Conservation (phyloP, 805 yeast species). For the Jamesozyma gamospora region DNA sequence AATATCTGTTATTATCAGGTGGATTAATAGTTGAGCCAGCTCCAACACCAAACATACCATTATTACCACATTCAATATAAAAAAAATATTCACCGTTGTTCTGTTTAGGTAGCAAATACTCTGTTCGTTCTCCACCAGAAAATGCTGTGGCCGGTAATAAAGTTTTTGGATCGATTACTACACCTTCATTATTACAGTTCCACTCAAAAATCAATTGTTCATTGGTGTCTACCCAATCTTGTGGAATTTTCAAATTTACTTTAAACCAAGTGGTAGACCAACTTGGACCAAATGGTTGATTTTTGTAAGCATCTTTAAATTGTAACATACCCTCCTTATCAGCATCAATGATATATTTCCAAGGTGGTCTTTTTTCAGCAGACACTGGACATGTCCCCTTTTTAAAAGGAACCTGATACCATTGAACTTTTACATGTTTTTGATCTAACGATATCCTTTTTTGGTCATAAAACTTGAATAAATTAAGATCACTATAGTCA, state of each 20-base stretch:
- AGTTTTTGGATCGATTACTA: slow-evolving; percentile 56
- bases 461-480: slow-evolving; percentile 72
- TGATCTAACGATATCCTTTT: slow-evolving; percentile 36
- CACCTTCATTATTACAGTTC: slow-evolving; percentile 82
- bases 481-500: slow-evolving; percentile 55
- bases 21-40: slow-evolving; percentile 50
- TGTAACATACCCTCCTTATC: slow-evolving; percentile 23
- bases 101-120: slow-evolving; percentile 55
- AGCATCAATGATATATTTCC: slow-evolving; percentile 21
- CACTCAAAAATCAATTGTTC: slow-evolving; percentile 61
- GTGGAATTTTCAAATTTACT: slow-evolving; percentile 54
- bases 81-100: slow-evolving; percentile 47
- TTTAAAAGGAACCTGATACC: slow-evolving; percentile 62
- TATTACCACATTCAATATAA: slow-evolving; percentile 84
- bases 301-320: slow-evolving; percentile 53
- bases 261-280: slow-evolving; percentile 97
- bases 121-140: slow-evolving; percentile 73
- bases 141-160: slow-evolving; percentile 70
- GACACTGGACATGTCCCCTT: slow-evolving; percentile 33
- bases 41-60: slow-evolving; percentile 86
- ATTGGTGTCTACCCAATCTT: slow-evolving; percentile 33
- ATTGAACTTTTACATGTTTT: slow-evolving; percentile 46
- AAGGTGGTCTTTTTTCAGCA: slow-evolving; percentile 29
- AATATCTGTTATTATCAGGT: slow-evolving; percentile 64
- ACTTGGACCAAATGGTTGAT: slow-evolving; percentile 81